Evolutionary conservation across 352 stramenopile species (phyloP), one percentile per base, ranked within the genome.

Genomic region (Globisporangium iwayamae): DNA sequence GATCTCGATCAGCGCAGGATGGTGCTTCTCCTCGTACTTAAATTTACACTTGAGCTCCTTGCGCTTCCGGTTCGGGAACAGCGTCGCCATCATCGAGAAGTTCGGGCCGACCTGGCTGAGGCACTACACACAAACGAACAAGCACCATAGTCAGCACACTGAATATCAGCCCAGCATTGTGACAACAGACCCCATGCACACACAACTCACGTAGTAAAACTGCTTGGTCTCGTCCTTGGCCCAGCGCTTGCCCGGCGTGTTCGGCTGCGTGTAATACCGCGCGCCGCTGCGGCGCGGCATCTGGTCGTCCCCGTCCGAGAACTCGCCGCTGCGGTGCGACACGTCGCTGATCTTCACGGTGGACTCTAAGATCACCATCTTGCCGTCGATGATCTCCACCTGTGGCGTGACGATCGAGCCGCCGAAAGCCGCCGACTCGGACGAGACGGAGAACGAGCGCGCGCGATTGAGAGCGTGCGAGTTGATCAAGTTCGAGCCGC

Each of bases 11-110:
- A 95, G 68, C 38, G 65, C 68, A 1, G 78, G 72, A 41, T 92
- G 82, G 47, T 85, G 75, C 72, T 90, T 95, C 67, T 95, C 86
- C 57, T 95, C 86, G 41, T 82, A 90, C 62, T 95, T 95, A 67
- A 95, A 95, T 59, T 95, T 95, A 67, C 78, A 84, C 72, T 95
- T 95, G 18, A 95, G 72, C 53, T 95, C 86, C 65, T 87, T 85
- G 18, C 84, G 86, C 66, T 88, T 91, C 20, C 86, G 74, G n/a
- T 76, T 85, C 22, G 86, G 84, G 60, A 95, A 95, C 6, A 95
- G 66, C 22, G 86, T 91, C 48, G 83, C 83, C 84, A 95, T 93
- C 74, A 95, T 89, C 6, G 84, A 93, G 48, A 95, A 95, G 72
- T 93, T 91, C 2, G 81, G 77, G 11, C 86, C 86, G 4, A 93